A percentile compares a stretch with the other conserved stretches of the same genome.
Evolutionary conservation across 306 rosid genomes (phyloP).

Genomic region (Cicer bijugum): DNA sequence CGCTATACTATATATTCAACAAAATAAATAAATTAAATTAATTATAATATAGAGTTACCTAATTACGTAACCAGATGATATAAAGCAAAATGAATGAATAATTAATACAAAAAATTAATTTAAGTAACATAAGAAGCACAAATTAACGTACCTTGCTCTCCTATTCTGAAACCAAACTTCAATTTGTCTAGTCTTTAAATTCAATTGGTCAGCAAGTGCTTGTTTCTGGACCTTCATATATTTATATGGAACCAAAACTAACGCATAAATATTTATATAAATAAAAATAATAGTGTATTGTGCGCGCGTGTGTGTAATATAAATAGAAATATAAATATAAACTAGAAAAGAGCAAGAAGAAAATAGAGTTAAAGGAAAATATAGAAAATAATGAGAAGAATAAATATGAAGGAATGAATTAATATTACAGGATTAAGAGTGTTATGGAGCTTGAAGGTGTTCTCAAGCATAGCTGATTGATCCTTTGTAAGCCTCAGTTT

Average conservation of each 20-base stretch:
- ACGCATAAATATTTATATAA: constrained; percentile 4
- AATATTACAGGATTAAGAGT: constrained; percentile 68
- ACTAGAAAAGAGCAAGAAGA: no score
- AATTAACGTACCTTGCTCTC: constrained; percentile 73
- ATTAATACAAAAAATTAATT: background rate
- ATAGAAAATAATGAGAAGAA: background rate
- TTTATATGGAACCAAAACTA: constrained; percentile 32
- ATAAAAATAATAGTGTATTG: no score
- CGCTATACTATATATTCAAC: background rate
- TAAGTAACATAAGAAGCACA: constrained; percentile 6
- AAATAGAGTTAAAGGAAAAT: background rate
- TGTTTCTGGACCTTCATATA: constrained; percentile 69
- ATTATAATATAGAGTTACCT: background rate
- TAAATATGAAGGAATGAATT: background rate
- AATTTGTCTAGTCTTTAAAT: constrained; percentile 78
- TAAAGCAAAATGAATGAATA: constrained; percentile 32
- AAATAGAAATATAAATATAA: background rate
- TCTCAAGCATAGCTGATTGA: constrained; percentile 70
- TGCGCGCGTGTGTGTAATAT: no score
- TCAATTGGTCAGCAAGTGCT: constrained; percentile 69
- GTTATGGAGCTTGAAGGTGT: constrained; percentile 67
- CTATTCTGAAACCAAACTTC: constrained; percentile 98
- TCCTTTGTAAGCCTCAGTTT: constrained; percentile 78
- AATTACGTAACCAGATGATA: background rate
- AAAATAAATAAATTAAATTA: background rate